Percentiles rank a stretch among this genome's conserved stretches.
Conservation (phyloP, 768 basidiomycete species). For the Tricholoma saponaceum region DNA sequence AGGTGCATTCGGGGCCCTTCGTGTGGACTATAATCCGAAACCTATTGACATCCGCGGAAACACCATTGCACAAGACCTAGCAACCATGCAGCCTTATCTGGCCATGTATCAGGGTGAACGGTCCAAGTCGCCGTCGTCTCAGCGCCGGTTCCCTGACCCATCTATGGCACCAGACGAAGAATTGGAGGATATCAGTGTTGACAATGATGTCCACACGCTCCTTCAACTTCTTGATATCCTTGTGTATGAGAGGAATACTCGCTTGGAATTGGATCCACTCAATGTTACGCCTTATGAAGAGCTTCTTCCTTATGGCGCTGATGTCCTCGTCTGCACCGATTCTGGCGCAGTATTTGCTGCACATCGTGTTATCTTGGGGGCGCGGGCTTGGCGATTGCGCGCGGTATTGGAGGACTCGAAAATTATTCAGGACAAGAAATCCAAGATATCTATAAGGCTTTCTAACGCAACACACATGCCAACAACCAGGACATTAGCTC, state of each 20-base stretch:
- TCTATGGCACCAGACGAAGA: conserved; percentile 22
- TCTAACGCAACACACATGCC: conserved; percentile 4
- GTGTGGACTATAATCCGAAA: conserved; percentile 62
- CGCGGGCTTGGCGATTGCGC: conserved; percentile 48
- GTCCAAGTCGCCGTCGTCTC: not conserved
- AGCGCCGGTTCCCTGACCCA: not conserved
- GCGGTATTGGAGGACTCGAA: conserved; percentile 34
- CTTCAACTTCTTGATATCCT: conserved; percentile 31
- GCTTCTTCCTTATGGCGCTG: conserved; percentile 50
- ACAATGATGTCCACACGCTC: conserved; percentile 31
- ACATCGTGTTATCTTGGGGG: conserved; percentile 63
- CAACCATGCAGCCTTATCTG: conserved; percentile 61
- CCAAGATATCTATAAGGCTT: conserved; percentile 28
- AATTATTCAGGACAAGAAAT: conserved; percentile 21
- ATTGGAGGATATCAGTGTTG: conserved; percentile 32
- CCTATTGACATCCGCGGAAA: conserved; percentile 54
- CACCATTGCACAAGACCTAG: conserved; percentile 62
- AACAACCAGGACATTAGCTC: conserved; percentile 6
- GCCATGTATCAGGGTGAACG: conserved; percentile 12
- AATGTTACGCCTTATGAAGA: conserved; percentile 9
- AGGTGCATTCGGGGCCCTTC: conserved; percentile 84
- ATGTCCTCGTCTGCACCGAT: conserved; percentile 48
- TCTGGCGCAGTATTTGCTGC: conserved; percentile 47
- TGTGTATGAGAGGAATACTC: conserved; percentile 20
- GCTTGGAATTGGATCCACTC: conserved; percentile 8